Percentiles rank a stretch among this genome's conserved stretches.
Evolutionary conservation across 768 basidiomycete species (phyloP).

Genomic region (Lentinula detonsa): DNA sequence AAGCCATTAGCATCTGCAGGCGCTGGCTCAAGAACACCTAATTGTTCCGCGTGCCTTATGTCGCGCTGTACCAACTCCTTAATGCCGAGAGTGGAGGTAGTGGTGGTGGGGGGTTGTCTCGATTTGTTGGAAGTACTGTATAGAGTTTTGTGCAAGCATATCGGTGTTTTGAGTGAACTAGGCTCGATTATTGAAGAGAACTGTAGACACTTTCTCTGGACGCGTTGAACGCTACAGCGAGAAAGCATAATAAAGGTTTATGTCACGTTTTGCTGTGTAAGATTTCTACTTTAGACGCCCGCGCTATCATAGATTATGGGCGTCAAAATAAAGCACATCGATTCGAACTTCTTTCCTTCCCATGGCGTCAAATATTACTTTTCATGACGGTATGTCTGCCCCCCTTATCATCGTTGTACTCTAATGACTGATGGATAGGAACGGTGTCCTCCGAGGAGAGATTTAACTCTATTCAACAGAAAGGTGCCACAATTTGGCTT

Average conservation of each 20-base stretch:
- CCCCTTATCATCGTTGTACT: background rate
- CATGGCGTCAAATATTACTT: conserved; percentile 45
- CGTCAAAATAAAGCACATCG: conserved; percentile 15
- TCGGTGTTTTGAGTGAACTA: background rate
- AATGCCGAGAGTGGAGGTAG: conserved; percentile 17
- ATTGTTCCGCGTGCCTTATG: conserved; percentile 55
- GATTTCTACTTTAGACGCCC: background rate
- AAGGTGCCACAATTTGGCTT: conserved; percentile 91
- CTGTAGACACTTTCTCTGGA: background rate
- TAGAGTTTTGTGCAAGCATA: background rate
- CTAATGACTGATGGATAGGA: conserved; percentile 35
- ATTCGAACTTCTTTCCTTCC: conserved; percentile 7
- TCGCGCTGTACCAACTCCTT: conserved; percentile 56
- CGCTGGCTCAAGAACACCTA: conserved; percentile 64
- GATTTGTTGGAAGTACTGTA: background rate
- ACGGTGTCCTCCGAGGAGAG: conserved; percentile 71
- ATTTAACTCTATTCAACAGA: conserved; percentile 60
- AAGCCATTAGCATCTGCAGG: conserved; percentile 56
- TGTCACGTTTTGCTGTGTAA: background rate
- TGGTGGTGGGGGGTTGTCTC: background rate
- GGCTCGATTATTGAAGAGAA: too few species aligned
- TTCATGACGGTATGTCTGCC: conserved; percentile 52
- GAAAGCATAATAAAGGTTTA: background rate
- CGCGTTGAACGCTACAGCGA: background rate
- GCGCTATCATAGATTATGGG: conserved; percentile 1